Evolutionary conservation across 2,329 filamentous ascomycete species (phyloP), one percentile per base, ranked within the genome.

Genomic region (Exophiala sp.): DNA sequence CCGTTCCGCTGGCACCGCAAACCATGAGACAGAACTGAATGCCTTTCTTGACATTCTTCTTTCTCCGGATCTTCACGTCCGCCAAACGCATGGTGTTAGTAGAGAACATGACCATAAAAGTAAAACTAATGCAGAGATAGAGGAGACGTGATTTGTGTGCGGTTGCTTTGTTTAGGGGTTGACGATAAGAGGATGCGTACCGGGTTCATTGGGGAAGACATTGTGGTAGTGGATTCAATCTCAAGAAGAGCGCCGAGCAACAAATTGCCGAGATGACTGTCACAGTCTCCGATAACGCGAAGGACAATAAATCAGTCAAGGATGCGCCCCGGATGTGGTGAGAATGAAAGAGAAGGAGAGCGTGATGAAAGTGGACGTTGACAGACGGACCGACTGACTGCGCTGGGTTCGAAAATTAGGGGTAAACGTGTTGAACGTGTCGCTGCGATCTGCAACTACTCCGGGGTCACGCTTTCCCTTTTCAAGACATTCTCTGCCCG

Each of bases 1-100:
- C 93, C 73, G 93, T 97, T 73, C 93, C 93, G 64, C 91, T 97
- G 69, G 93, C 93, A 77, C 93, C 93, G 70, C 93, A 97, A 67
- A 98, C 93, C 93, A 98, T 98, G 81, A 98, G 75, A 73, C 90
- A 97, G 79, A 98, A 98, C 80, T 98, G 93, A 69, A 98, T 97
- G 69, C 93, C 93, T 82, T 96, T 96, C 86, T 96, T 96, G 77
- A 98, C 91, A 81, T 98, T 97, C 87, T 98, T 98, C 91, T 98
- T 98, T 75, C 88, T 86, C 76, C 93, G 90, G 71, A 96, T 90
- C 86, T 95, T 93, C 74, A 94, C 88, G 83, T 88, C 71, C 43
- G 44, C 49, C 35, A 50, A 27, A 46, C 47, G 53, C 52, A 55
- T 48, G 16, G 30, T 46, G 37, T 55, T 55, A 55, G 56, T 50